These are phyloP conservation scores for Rossbeevera mucosa DNA, from an alignment of 768 basidiomycete species.

Conservation along the genomic window DNA sequence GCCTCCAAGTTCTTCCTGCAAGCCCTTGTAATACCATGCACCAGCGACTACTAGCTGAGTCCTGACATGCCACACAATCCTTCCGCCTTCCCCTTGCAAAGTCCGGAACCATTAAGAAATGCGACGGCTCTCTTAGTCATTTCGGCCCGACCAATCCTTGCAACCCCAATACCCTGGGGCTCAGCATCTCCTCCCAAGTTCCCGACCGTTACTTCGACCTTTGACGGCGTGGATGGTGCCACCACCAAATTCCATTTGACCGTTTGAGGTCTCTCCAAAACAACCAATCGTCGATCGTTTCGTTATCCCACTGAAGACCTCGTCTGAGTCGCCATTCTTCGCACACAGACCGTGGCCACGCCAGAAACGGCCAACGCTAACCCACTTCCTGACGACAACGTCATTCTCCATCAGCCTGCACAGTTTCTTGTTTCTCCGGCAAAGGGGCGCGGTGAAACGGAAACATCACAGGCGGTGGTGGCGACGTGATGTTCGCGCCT, in stretches of 20 bases:
- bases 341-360: background rate
- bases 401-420: constrained; percentile 3
- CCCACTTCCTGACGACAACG: background rate
- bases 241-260: background rate
- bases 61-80: background rate
- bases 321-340: background rate
- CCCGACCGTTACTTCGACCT: background rate
- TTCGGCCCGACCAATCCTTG: background rate
- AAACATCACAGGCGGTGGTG: constrained; percentile 6
- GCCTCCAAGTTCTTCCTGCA: no score
- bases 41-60: no score
- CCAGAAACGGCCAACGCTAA: background rate
- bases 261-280: background rate
- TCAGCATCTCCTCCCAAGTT: background rate
- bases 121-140: background rate
- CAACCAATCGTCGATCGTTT: background rate
- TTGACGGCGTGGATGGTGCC: background rate
- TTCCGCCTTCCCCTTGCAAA: background rate
- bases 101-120: no score
- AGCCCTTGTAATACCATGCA: no score
- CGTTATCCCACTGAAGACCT: background rate
- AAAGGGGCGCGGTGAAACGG: constrained; percentile 13
- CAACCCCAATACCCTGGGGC: background rate
- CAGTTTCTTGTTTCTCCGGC: constrained; percentile 10
- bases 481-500: background rate